Evolutionary conservation across 495 filamentous ascomycete genomes (phyloP).

Genomic region (Hyaloscypha bicolor): DNA sequence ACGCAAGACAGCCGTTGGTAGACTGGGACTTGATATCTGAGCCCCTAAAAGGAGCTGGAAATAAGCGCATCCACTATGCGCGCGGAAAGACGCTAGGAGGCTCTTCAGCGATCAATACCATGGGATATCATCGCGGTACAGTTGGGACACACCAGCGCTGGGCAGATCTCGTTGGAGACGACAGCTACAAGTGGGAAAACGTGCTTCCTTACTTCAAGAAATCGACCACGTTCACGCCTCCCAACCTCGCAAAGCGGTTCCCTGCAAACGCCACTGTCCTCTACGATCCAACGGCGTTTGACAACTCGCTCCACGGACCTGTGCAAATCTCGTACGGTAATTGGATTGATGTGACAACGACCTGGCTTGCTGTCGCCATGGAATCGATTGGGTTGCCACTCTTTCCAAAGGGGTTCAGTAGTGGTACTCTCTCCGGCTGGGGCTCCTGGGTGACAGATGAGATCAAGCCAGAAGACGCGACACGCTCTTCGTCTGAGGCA

Average conservation of each 20-base stretch:
- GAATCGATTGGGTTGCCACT: conserved; percentile 38
- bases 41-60: conserved; percentile 51
- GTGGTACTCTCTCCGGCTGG: conserved; percentile 42
- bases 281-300: conserved; percentile 44
- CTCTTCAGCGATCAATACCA: conserved; percentile 36
- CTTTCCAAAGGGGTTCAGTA: conserved; percentile 39
- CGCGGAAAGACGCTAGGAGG: conserved; percentile 35
- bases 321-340: conserved; percentile 54
- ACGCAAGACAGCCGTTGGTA: conserved; percentile 16
- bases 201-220: conserved; percentile 58
- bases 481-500: conserved; percentile 41
- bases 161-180: conserved; percentile 59
- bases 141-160: conserved; percentile 51
- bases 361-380: conserved; percentile 41
- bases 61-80: conserved; percentile 30
- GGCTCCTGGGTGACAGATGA: conserved; percentile 38
- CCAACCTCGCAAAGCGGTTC: conserved; percentile 43
- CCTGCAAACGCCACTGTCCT: conserved; percentile 37
- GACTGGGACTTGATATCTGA: conserved; percentile 55
- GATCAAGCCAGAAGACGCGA: conserved; percentile 38
- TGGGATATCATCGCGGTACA: conserved; percentile 40
- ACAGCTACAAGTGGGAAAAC: conserved; percentile 54
- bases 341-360: conserved; percentile 38
- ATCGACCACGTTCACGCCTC: conserved; percentile 52
- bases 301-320: conserved; percentile 42